Base-by-base conservation (phyloP, 371 early-diverging fungal species). In the Mortierella sp. region DNA sequence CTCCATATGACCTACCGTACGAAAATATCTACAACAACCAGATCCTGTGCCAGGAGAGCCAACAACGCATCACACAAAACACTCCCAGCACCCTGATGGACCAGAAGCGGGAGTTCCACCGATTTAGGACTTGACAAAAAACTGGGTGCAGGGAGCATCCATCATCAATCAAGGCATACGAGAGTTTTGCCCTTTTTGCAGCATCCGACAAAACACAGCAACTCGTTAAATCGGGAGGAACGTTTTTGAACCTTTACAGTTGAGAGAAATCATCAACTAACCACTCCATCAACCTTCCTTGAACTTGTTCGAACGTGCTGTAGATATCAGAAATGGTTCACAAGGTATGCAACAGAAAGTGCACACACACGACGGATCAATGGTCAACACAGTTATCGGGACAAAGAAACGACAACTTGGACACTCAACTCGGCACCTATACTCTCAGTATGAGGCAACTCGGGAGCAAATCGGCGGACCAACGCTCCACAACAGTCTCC, bases 291-390 rank as follows among this genome's bases (percentile, higher is more conserved):
- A 34, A 11, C 50, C 28, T 37, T 71, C 37, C 69, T 44, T 28
- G 31, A 43, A 54, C 28, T 44, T 43, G 53, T 37, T 50, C 53
- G 37, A 37, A 40, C 69, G 24, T 31, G 14, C 14, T 21, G 43
- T 61, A 75, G 75, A 75, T 75, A 75, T 75, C 75, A 75, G 75
- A 78, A 77, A 78, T 78, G 78, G 78, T 78, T 78, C 78, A 78
- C 78, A 78, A 78, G 78, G 78, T 78, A 78, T 75, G 76, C 73
- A 31, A n/a, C 72, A 44, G 46, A 50, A 28, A 16, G 43, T 70
- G n/a, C 34, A 46, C 44, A 70, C 19, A 21, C 69, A 51, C 40
- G 9, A 9, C 67, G 24, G 67, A 64, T 64, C 67, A 10, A 31
- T 10, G 21, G 24, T 9, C 67, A 34, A 24, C 3, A 40, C 9